phyloP scores from a whole-genome alignment of 2,329 filamentous ascomycete genomes.

The Aspergillus transmontanensis region DNA sequence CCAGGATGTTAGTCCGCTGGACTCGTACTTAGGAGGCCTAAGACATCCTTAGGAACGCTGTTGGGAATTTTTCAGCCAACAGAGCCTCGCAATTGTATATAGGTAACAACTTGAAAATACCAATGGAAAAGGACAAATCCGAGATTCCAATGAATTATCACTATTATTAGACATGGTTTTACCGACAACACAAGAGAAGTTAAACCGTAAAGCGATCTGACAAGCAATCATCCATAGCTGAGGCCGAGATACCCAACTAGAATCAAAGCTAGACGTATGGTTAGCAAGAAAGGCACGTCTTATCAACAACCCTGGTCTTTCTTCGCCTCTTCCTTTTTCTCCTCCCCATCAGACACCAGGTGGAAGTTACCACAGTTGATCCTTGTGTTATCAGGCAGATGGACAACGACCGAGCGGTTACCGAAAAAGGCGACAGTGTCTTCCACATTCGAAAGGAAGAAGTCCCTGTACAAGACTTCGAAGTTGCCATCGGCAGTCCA shows the following conservation, averaged over 20 bases:
- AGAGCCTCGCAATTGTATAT: not conserved
- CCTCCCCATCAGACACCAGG: not conserved
- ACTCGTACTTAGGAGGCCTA: not conserved
- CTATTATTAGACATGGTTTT: not conserved
- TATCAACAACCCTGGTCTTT: not conserved
- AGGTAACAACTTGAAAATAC: not conserved
- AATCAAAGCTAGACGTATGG: not conserved
- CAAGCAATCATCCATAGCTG: not conserved
- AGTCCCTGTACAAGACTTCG: constrained; percentile 46
- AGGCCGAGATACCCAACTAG: not conserved
- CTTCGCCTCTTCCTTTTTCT: not conserved
- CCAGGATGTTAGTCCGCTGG: not conserved
- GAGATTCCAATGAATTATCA: not conserved
- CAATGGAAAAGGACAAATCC: not conserved
- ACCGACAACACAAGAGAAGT: not conserved
- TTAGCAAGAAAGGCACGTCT: not conserved
- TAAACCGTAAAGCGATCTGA: not conserved
- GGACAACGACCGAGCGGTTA: constrained; percentile 58
- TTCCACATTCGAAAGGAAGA: constrained; percentile 50
- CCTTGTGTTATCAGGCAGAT: constrained; percentile 55
- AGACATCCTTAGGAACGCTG: not conserved
- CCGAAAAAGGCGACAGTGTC: constrained; percentile 53
- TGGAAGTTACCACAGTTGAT: constrained; percentile 61
- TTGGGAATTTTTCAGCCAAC: not conserved
- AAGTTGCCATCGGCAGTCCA: constrained; percentile 46